A percentile compares a stretch with the other conserved stretches of the same genome.
Evolutionary conservation across 306 rosid genomes (phyloP).

Genomic region (Malus orientalis): DNA sequence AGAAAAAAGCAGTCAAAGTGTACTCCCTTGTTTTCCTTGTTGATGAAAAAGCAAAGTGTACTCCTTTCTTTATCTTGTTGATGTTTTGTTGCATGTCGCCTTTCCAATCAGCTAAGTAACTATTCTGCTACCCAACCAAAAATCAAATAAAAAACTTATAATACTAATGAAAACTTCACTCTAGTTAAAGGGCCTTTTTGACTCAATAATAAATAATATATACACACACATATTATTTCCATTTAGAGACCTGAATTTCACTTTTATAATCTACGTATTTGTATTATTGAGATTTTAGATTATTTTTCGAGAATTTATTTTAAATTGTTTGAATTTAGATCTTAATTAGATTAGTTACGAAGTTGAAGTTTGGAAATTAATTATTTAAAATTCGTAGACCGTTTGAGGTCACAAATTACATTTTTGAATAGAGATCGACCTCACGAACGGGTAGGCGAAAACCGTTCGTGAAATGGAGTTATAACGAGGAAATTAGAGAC

Average conservation of each 20-base stretch:
- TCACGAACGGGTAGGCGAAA: too few relatives aligned
- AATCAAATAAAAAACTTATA: neutral
- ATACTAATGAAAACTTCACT: neutral
- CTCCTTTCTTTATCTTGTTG: neutral
- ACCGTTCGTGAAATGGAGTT: too few relatives aligned
- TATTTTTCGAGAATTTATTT: too few relatives aligned
- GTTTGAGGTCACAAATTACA: too few relatives aligned
- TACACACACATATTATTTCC: neutral
- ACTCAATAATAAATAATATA: neutral
- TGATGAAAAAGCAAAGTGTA: neutral
- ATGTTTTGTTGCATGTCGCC: slow-evolving; percentile 13
- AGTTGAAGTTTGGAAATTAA: too few relatives aligned
- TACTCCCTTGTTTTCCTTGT: neutral
- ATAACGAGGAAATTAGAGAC: too few relatives aligned
- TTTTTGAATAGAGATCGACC: too few relatives aligned
- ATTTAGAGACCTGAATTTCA: neutral
- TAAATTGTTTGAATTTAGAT: too few relatives aligned
- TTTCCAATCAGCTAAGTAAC: slow-evolving; percentile 29
- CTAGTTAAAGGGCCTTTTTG: neutral
- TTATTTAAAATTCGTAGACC: too few relatives aligned
- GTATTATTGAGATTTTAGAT: too few relatives aligned
- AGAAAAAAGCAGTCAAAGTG: neutral
- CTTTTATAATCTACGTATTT: too few relatives aligned
- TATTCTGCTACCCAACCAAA: slow-evolving; percentile 23
- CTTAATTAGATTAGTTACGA: too few relatives aligned